phyloP scores from a whole-genome alignment of 305 asterid species.

The Fraxinus angustifolia region DNA sequence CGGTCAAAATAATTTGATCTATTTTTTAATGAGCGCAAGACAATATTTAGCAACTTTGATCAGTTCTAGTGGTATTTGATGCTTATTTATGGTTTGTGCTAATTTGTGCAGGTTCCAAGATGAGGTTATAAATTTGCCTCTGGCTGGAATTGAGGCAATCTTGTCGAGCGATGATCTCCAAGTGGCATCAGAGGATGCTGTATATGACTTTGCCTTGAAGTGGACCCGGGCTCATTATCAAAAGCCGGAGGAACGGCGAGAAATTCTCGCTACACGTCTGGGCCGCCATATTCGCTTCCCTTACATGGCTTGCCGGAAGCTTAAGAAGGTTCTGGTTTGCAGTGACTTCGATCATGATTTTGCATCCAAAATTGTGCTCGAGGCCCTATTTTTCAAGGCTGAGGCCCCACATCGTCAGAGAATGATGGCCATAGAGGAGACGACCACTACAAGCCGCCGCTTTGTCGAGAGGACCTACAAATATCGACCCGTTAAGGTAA shows the following conservation, averaged over 20 bases:
- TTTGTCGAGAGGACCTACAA: constrained; percentile 31
- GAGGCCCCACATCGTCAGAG: constrained; percentile 31
- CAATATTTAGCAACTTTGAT: neutral
- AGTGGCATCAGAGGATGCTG: constrained; percentile 94
- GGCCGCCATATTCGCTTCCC: constrained; percentile 84
- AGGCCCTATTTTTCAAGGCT: constrained; percentile 36
- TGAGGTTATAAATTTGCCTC: constrained; percentile 78
- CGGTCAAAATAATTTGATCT: neutral
- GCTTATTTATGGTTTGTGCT: constrained; percentile 8
- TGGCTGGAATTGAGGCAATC: constrained; percentile 88
- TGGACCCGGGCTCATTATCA: constrained; percentile 80
- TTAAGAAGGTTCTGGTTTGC: constrained; percentile 64
- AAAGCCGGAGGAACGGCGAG: constrained; percentile 68
- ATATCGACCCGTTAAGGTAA: constrained; percentile 35
- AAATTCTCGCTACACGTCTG: constrained; percentile 59
- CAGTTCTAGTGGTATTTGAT: neutral
- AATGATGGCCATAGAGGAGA: constrained; percentile 26
- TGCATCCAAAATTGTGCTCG: constrained; percentile 31
- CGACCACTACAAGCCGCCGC: constrained; percentile 15
- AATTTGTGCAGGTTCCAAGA: constrained; percentile 66
- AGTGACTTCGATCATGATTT: constrained; percentile 28
- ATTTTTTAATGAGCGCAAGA: neutral
- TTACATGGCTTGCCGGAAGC: constrained; percentile 78
- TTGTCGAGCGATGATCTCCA: constrained; percentile 87
- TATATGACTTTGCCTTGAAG: constrained; percentile 74